A percentile compares a stretch with the other conserved stretches of the same genome.
These are phyloP conservation scores for Dictyostelium brefeldianum DNA, from an alignment of 78 protist genomes.

Conservation along the genomic window DNA sequence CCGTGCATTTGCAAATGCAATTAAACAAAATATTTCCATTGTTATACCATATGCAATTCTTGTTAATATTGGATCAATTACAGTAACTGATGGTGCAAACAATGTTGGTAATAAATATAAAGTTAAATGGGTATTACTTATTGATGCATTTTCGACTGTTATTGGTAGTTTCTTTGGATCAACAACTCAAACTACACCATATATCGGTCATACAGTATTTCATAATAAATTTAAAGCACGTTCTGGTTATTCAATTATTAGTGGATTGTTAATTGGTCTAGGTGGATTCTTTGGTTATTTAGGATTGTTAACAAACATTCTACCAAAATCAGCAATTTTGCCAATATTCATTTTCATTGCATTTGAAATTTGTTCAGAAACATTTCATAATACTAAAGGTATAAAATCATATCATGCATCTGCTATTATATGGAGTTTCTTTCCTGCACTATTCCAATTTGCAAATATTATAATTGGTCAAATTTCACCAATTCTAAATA, in stretches of 20 bases:
- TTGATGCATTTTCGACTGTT: conserved; percentile 38
- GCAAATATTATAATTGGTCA: conserved; percentile 60
- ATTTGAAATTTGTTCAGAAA: conserved; percentile 56
- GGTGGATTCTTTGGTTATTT: conserved; percentile 72
- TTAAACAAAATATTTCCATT: conserved; percentile 54
- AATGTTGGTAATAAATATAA: conserved; percentile 41
- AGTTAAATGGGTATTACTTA: conserved; percentile 14
- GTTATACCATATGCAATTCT: conserved; percentile 74
- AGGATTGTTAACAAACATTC: conserved; percentile 29
- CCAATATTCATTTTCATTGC: conserved; percentile 71
- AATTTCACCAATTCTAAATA: conserved; percentile 30
- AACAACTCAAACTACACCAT: conserved; percentile 62
- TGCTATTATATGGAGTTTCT: conserved; percentile 67
- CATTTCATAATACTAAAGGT: conserved; percentile 33
- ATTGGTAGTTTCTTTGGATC: conserved; percentile 60
- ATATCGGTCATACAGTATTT: conserved; percentile 62
- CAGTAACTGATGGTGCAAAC: conserved; percentile 43
- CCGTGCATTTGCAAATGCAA: conserved; percentile 5
- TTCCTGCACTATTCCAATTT: conserved; percentile 73
- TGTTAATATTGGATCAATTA: conserved; percentile 59
- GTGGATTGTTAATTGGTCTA: conserved; percentile 54
- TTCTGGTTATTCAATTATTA: conserved; percentile 56
- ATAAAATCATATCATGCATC: conserved; percentile 38
- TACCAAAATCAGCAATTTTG: conserved; percentile 71
- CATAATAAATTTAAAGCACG: conserved; percentile 62